A percentile compares a stretch with the other conserved stretches of the same genome.
Conservation (phyloP, 768 basidiomycete genomes). For the Naganishia onofrii region DNA sequence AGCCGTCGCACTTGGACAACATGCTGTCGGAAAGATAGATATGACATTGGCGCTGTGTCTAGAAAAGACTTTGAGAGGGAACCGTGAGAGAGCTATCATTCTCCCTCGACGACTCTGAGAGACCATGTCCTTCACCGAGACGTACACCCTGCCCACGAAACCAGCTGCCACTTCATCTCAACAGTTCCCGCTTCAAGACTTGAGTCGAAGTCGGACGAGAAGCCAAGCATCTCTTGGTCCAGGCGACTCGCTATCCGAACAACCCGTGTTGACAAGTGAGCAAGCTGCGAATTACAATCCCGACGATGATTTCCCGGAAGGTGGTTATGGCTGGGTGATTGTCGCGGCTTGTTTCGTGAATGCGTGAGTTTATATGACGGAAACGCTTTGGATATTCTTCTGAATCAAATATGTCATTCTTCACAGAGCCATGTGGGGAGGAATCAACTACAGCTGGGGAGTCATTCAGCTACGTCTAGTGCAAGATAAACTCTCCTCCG, state of each 20-base stretch:
- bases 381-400: no score
- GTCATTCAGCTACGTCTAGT: conserved; percentile 37
- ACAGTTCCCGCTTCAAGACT: conserved; percentile 4
- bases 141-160: conserved; percentile 10
- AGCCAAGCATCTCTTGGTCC: conserved; percentile 3
- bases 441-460: conserved; percentile 32
- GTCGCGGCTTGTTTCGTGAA: conserved; percentile 24
- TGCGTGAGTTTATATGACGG: conserved; percentile 8
- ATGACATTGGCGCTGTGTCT: no score
- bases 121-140: background rate
- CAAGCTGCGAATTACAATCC: background rate
- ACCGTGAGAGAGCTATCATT: no score
- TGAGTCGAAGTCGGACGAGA: background rate
- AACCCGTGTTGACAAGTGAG: background rate
- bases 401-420: no score
- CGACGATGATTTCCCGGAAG: conserved; percentile 24
- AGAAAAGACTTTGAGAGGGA: no score
- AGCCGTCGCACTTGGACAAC: no score
- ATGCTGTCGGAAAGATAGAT: no score
- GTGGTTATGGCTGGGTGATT: conserved; percentile 32
- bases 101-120: no score
- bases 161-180: background rate
- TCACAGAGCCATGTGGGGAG: conserved; percentile 27
- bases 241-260: conserved; percentile 3
- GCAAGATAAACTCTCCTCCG: conserved; percentile 26